Evolutionary conservation across 2,329 filamentous ascomycete species (phyloP), one percentile per base, ranked within the genome.

Genomic region (Thelonectria blattea): DNA sequence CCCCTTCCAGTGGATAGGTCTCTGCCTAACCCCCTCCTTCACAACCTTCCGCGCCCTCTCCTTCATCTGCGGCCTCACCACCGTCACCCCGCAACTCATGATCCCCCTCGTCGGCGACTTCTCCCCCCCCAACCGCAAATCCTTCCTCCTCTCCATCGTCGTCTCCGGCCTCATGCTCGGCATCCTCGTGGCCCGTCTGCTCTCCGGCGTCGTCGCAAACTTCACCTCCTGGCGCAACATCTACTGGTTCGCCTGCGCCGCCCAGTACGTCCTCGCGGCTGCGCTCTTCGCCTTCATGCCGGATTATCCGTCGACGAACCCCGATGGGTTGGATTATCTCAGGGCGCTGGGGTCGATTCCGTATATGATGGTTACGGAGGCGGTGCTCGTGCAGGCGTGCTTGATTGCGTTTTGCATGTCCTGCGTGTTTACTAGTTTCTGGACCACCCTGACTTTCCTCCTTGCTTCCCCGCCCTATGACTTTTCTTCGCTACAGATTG

Each of bases 51-150:
- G 85, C 0, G 87, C 82, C 1, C 79, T 94, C 17, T 91, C 89
- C 5, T 94, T 91, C 75, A 76, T 94, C 55, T 87, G 86, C 11
- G 88, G 88, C n/a, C 76, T 90, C n/a, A 89, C 89, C 2, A 95
- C 91, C 0, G 91, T 94, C 2, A 94, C 91, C 3, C 91, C 91
- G 12, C 88, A 90, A 74, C 78, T 90, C 56, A 92, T 95, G 90
- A 86, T 95, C 15, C 91, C 91, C 0, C 80, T 95, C 0, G 90
- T 93, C 0, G 90, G 91, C 2, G 91, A 94, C 68, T 86, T 94
- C 17, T 91, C 91, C 0, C 90, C 91, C 0, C 80, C 85, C 0
- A 78, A 88, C 43, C 84, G 88, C 27, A 86, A 90, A 12, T 90
- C 90, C 1, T 85, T 87, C 24, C 86, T 89, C 12, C 80, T 94